A percentile compares a stretch with the other conserved stretches of the same genome.
Evolutionary conservation across 2,329 filamentous ascomycete species (phyloP).

Genomic region (Penicillium sp.): DNA sequence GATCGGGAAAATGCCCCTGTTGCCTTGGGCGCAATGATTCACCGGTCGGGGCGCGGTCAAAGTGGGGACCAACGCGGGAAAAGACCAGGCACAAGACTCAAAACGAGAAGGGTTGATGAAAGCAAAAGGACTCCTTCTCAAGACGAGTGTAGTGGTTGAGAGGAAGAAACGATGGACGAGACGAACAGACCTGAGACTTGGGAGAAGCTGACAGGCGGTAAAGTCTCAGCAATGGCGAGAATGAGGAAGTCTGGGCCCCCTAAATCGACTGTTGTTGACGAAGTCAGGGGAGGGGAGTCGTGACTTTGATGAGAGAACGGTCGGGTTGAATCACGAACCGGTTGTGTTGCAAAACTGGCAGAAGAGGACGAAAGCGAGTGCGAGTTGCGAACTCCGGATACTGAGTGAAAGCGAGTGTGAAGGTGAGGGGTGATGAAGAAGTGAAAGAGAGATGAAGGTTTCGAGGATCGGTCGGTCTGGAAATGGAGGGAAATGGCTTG

Average conservation of each 20-base stretch:
- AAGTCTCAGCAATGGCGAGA: neutral
- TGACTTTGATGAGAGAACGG: neutral
- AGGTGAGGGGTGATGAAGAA: neutral
- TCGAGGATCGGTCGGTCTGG: neutral
- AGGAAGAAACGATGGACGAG: too few species aligned
- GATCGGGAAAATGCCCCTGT: neutral
- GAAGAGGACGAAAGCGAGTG: constrained; percentile 8
- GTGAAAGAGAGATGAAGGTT: constrained; percentile 2
- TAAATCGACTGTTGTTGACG: neutral
- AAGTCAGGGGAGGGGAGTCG: neutral
- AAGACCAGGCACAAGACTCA: neutral
- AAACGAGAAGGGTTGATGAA: neutral
- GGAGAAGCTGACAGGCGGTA: neutral
- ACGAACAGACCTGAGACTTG: too few species aligned
- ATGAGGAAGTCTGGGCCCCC: neutral
- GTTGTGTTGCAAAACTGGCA: constrained; percentile 2
- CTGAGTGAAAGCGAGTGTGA: constrained; percentile 9
- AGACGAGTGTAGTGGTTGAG: too few species aligned
- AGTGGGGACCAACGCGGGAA: neutral
- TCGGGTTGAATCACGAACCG: neutral
- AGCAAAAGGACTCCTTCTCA: too few species aligned
- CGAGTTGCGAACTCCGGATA: neutral
- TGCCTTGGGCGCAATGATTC: neutral
- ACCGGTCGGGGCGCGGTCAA: neutral
- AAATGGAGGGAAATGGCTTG: neutral